Conservation (phyloP, 2,329 filamentous ascomycete genomes). For the Ophiostoma tasmaniense region DNA sequence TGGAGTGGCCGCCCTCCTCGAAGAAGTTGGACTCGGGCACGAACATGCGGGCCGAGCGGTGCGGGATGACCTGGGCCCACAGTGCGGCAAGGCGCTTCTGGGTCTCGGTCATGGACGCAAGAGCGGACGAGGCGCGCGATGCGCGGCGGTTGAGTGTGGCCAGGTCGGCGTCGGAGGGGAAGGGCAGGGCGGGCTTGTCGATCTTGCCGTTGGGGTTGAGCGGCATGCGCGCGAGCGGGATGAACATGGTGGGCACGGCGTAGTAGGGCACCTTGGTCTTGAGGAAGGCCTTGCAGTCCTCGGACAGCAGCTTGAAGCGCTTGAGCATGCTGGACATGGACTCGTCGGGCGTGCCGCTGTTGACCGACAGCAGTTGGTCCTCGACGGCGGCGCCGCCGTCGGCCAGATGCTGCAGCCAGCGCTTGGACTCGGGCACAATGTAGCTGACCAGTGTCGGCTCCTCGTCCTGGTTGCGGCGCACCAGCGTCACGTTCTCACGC, state of each 20-base stretch:
- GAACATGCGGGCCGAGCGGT: slow-evolving; percentile 49
- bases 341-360: slow-evolving; percentile 39
- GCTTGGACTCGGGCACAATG: slow-evolving; percentile 68
- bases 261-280: slow-evolving; percentile 65
- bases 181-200: slow-evolving; percentile 69
- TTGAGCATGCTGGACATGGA: slow-evolving; percentile 16
- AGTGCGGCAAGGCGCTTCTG: slow-evolving; percentile 60
- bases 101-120: slow-evolving; percentile 37
- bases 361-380: slow-evolving; percentile 43
- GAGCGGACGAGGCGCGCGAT: slow-evolving; percentile 20
- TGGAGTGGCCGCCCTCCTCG: slow-evolving; percentile 70
- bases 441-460: slow-evolving; percentile 84
- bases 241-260: slow-evolving; percentile 66
- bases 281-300: slow-evolving; percentile 38
- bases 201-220: slow-evolving; percentile 71
- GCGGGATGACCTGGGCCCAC: slow-evolving; percentile 64
- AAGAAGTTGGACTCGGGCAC: slow-evolving; percentile 58
- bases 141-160: slow-evolving; percentile 20
- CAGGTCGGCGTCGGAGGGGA: slow-evolving; percentile 59
- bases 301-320: slow-evolving; percentile 17
- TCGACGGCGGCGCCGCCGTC: slow-evolving; percentile 41
- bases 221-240: slow-evolving; percentile 54
- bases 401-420: slow-evolving; percentile 52
- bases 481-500: slow-evolving; percentile 75
- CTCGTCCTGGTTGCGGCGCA: slow-evolving; percentile 75